Conservation (phyloP, 2,329 filamentous ascomycete species). For the Monosporascus sp. region DNA sequence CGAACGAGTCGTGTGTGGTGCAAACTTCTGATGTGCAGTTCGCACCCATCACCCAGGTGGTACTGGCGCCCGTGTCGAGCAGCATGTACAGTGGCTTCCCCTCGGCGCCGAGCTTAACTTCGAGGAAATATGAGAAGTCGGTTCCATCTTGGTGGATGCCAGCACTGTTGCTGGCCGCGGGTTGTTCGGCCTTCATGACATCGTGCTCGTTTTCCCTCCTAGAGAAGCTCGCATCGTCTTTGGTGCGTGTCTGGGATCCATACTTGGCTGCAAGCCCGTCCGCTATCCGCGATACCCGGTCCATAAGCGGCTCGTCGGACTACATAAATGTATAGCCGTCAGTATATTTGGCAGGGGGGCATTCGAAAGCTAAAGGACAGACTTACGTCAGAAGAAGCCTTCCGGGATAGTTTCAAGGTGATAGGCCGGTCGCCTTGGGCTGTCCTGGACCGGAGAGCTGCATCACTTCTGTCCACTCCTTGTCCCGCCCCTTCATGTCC, state of each 20-base stretch:
- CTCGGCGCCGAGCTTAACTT: slow-evolving; percentile 51
- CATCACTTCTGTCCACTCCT: slow-evolving; percentile 6
- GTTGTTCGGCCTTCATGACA: slow-evolving; percentile 39
- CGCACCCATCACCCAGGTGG: slow-evolving; percentile 78
- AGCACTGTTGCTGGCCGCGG: slow-evolving; percentile 41
- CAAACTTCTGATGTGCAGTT: slow-evolving; percentile 64
- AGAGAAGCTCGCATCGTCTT: slow-evolving; percentile 15
- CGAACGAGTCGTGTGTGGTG: slow-evolving; percentile 63
- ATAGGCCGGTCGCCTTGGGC: slow-evolving; percentile 21
- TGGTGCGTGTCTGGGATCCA: slow-evolving; percentile 17
- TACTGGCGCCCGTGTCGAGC: slow-evolving; percentile 61
- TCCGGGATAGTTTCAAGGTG: slow-evolving; percentile 37
- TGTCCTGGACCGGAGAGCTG: slow-evolving; percentile 1
- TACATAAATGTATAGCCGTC: slow-evolving; percentile 14
- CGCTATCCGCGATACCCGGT: slow-evolving; percentile 33
- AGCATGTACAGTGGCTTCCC: slow-evolving; percentile 54
- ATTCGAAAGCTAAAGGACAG: neutral
- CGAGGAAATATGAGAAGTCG: slow-evolving; percentile 60
- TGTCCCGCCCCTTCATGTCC: slow-evolving; percentile 3
- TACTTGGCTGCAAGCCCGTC: slow-evolving; percentile 36
- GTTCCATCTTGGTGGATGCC: slow-evolving; percentile 60
- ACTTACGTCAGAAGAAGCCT: slow-evolving; percentile 28
- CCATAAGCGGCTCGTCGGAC: slow-evolving; percentile 26
- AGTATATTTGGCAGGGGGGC: slow-evolving; percentile 5
- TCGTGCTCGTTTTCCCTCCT: slow-evolving; percentile 42